Percentiles rank a stretch among this genome's conserved stretches.
phyloP scores from a whole-genome alignment of 78 protist genomes.

The Dictyostelium intermedium region DNA sequence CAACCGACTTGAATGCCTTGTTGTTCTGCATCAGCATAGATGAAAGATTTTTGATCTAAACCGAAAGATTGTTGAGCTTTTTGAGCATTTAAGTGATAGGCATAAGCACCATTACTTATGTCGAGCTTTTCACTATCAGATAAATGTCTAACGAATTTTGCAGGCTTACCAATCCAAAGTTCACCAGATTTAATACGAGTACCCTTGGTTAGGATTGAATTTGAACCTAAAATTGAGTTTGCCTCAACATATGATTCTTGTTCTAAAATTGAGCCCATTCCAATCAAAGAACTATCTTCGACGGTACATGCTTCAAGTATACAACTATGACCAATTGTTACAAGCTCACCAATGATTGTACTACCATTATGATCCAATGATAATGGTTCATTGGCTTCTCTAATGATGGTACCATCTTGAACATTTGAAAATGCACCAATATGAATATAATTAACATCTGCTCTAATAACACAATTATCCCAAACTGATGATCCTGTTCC shows the following conservation, averaged over 20 bases:
- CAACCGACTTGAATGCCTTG: conserved; percentile 64
- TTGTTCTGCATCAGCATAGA: conserved; percentile 31
- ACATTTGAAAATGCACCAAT: conserved; percentile 62
- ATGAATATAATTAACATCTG: conserved; percentile 66
- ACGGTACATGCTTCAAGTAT: conserved; percentile 82
- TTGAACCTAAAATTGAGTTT: conserved; percentile 69
- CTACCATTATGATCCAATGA: conserved; percentile 74
- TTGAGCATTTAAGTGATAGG: conserved; percentile 3
- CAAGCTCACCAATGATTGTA: conserved; percentile 72
- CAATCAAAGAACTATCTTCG: conserved; percentile 78
- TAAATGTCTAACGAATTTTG: conserved; percentile 47
- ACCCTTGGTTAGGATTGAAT: conserved; percentile 64
- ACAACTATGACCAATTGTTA: conserved; percentile 77
- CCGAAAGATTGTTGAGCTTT: background rate
- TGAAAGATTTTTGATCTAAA: conserved; percentile 23
- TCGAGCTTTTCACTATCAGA: conserved; percentile 36
- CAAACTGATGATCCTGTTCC: conserved; percentile 42
- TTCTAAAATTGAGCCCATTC: conserved; percentile 74
- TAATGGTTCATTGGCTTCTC: conserved; percentile 48
- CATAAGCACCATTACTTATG: conserved; percentile 33
- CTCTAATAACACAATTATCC: conserved; percentile 62
- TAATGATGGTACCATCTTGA: conserved; percentile 74
- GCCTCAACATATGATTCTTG: conserved; percentile 74
- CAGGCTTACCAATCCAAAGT: conserved; percentile 81
- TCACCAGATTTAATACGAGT: conserved; percentile 73